A percentile compares a stretch with the other conserved stretches of the same genome.
Conservation (phyloP, 1,139 yeast genomes). For the Magnusiomyces fungicola region DNA sequence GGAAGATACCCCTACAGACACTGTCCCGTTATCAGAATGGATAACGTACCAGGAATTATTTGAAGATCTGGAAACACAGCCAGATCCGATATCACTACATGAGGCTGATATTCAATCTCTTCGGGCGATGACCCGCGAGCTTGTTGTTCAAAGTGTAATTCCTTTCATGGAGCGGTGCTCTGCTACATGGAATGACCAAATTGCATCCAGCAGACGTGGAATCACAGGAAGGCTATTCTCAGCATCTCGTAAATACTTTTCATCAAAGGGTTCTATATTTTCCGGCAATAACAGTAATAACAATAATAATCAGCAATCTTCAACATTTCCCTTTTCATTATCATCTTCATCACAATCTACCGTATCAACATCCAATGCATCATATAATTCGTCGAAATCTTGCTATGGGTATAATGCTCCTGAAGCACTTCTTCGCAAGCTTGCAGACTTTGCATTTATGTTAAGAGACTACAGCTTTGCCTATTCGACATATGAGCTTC, state of each 20-base stretch:
- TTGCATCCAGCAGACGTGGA: conserved; percentile 61
- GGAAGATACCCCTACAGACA: conserved; percentile 4
- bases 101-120: conserved; percentile 38
- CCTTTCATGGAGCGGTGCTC: conserved; percentile 77
- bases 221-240: conserved; percentile 68
- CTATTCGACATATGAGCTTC: conserved; percentile 71
- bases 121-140: conserved; percentile 42
- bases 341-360: conserved; percentile 16
- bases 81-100: conserved; percentile 23
- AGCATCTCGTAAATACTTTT: conserved; percentile 53
- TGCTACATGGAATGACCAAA: conserved; percentile 70
- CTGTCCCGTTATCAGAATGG: conserved; percentile 10
- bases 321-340: conserved; percentile 29
- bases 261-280: conserved; percentile 24
- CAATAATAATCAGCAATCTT: conserved; percentile 18
- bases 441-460: conserved; percentile 92
- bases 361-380: conserved; percentile 16
- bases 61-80: neutral
- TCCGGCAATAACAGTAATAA: conserved; percentile 20
- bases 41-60: neutral
- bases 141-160: conserved; percentile 49
- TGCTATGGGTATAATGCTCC: conserved; percentile 55
- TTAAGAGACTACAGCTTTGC: conserved; percentile 83
- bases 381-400: conserved; percentile 41
- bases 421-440: conserved; percentile 68